Evolutionary conservation across 2,329 filamentous ascomycete species (phyloP), one percentile per base, ranked within the genome.

Genomic region (Pochonia chlamydosporia): DNA sequence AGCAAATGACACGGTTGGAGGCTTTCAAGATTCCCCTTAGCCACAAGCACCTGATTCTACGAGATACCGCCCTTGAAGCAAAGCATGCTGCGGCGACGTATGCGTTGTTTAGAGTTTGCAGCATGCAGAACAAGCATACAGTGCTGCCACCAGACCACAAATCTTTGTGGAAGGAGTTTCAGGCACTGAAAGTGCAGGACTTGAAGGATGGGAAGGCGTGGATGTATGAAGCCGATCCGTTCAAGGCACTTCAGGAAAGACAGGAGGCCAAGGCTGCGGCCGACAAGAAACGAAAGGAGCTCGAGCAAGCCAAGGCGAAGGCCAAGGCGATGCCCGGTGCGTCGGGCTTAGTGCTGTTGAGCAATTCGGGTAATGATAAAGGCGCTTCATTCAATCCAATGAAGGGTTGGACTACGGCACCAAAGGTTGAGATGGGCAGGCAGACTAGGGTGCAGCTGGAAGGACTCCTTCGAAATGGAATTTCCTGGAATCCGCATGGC

Each of bases 221-320:
- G 87, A 84, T 95, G 79, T 99, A 97, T 64, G 91, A 95, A 57
- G 89, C 90, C 10, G 93, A 99, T 59, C 93, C 93, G 1, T 99
- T 99, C 69, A 79, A 84, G 50, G 84, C 89, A 1, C 76, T 87
- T 53, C 79, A 84, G 55, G 88, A 95, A 65, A 77, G 87, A 44
- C 87, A 95, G 56, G 86, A 90, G 58, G 84, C 87, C 8, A 87
- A 86, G 53, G 82, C 79, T 2, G 74, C 81, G 3, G 80, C 84
- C 40, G 87, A 90, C 59, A 96, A 93, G 75, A 89, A 89, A 68
- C 78, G 83, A 48, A 82, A 79, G 52, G 87, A 93, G 58, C 74
- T 78, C 25, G 82, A 84, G 57, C 83, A 79, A 62, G 71, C 80
- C 59, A 73, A 80, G 69, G 81, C 85, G 52, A 87, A 87, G 66